These are phyloP conservation scores for Cladophialophora chaetospira DNA, from an alignment of 2,329 filamentous ascomycete species.

Conservation along the genomic window DNA sequence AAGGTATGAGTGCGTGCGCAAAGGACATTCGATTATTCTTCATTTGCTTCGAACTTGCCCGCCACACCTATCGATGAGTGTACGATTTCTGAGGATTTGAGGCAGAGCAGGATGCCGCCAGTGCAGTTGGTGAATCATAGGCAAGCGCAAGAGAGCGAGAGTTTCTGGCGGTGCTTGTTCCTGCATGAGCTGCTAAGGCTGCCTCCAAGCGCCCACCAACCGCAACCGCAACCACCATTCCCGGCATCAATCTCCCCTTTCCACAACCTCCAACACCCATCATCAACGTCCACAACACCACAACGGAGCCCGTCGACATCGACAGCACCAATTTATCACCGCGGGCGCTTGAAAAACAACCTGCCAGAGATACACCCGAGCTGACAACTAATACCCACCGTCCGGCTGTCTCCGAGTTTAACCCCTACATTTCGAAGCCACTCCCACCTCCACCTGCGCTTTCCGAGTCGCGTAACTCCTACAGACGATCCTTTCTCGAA, in stretches of 20 bases:
- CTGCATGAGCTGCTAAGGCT: conserved; percentile 8
- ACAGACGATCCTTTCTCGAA: conserved; percentile 33
- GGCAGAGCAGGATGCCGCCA: conserved; percentile 7
- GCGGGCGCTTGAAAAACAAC: conserved; percentile 42
- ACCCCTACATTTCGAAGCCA: conserved; percentile 12
- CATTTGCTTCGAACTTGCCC: background rate
- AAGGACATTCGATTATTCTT: background rate
- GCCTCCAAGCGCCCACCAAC: conserved; percentile 10
- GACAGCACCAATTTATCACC: conserved; percentile 37
- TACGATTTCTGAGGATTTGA: background rate
- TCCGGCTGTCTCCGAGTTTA: background rate
- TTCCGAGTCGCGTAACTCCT: conserved; percentile 34
- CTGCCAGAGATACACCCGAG: conserved; percentile 29
- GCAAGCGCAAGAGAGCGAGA: background rate
- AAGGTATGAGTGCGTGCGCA: background rate
- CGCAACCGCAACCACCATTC: background rate
- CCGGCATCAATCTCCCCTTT: conserved; percentile 7
- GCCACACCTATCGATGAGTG: background rate
- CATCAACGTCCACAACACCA: conserved; percentile 16
- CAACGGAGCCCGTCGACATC: conserved; percentile 28
- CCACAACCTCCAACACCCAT: background rate
- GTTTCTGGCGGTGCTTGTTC: conserved; percentile 6
- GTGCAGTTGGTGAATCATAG: background rate
- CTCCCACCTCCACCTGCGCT: conserved; percentile 27
- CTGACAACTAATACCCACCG: conserved; percentile 8